A percentile compares a stretch with the other conserved stretches of the same genome.
Evolutionary conservation across 257 asterid species (phyloP).

Genomic region (Coffea eugenioides): DNA sequence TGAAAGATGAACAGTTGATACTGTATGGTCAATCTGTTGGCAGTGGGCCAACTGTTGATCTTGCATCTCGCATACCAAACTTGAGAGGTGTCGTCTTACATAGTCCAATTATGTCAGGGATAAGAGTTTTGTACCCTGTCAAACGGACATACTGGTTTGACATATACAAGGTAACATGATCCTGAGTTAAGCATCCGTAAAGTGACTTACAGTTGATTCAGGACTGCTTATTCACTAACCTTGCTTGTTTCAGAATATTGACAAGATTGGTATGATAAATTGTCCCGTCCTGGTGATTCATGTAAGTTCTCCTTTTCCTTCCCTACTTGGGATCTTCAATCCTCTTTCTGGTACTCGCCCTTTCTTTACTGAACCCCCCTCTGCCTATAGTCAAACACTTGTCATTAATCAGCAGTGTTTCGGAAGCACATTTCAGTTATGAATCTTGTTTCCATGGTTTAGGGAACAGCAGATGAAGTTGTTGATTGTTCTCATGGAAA

Average conservation of each 20-base stretch:
- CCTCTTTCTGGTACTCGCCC: background rate
- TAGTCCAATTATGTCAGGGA: conserved; percentile 94
- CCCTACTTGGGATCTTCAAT: conserved; percentile 1
- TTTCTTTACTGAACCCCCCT: background rate
- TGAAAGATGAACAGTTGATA: conserved; percentile 87
- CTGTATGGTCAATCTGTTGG: conserved; percentile 98
- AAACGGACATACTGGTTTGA: conserved; percentile 96
- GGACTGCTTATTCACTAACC: conserved; percentile 16
- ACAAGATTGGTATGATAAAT: conserved; percentile 77
- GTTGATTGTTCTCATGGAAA: conserved; percentile 92
- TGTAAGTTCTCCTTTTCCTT: conserved; percentile 51
- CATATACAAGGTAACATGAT: conserved; percentile 75
- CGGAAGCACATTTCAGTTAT: background rate
- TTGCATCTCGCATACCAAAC: conserved; percentile 79
- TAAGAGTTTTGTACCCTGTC: conserved; percentile 94
- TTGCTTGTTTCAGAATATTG: conserved; percentile 78
- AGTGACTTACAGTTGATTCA: conserved; percentile 14
- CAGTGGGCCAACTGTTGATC: conserved; percentile 97
- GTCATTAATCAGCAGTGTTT: background rate
- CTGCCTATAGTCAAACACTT: background rate
- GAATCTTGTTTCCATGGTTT: conserved; percentile 8
- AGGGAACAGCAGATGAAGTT: conserved; percentile 95
- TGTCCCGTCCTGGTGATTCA: conserved; percentile 97
- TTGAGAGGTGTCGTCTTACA: conserved; percentile 96
- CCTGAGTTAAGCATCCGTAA: conserved; percentile 11